Percentiles rank a stretch among this genome's conserved stretches.
These are phyloP conservation scores for Linnemannia zychae DNA, from an alignment of 192 early-diverging fungal species.

Conservation along the genomic window DNA sequence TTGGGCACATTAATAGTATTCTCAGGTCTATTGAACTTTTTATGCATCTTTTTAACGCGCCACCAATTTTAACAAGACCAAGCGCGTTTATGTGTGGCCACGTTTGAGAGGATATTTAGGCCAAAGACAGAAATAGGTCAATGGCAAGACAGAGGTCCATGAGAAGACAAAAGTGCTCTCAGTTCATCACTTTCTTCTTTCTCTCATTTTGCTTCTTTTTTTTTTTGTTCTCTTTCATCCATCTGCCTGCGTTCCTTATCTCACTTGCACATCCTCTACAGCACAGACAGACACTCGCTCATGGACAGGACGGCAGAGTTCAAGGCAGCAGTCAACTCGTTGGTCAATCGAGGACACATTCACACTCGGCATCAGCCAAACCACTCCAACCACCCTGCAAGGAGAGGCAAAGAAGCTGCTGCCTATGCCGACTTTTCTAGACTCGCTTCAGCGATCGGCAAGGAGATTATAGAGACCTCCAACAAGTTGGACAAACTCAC, in stretches of 20 bases:
- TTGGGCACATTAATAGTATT: conserved; percentile 31
- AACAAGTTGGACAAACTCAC: conserved; percentile 89
- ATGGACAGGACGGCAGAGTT: conserved; percentile 91
- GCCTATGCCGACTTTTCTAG: conserved; percentile 86
- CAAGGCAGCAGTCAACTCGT: conserved; percentile 83
- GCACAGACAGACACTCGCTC: neutral
- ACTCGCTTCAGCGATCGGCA: conserved; percentile 85
- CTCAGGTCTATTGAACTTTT: neutral
- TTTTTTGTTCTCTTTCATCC: conserved; percentile 10
- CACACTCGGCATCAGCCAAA: conserved; percentile 15
- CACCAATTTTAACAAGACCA: neutral
- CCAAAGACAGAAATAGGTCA: too few species aligned
- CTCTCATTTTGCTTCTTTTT: neutral
- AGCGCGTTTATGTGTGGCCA: neutral
- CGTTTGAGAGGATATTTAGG: neutral
- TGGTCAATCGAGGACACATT: conserved; percentile 64
- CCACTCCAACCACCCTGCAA: conserved; percentile 19
- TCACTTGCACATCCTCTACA: neutral
- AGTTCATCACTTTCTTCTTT: neutral
- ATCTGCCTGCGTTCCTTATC: neutral
- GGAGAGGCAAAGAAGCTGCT: conserved; percentile 34
- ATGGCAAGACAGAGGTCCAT: too few species aligned
- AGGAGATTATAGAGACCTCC: conserved; percentile 88
- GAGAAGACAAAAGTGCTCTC: neutral
- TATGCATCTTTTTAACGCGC: neutral